Conservation (phyloP, 2,329 filamentous ascomycete species). For the Trichophyton simii region DNA sequence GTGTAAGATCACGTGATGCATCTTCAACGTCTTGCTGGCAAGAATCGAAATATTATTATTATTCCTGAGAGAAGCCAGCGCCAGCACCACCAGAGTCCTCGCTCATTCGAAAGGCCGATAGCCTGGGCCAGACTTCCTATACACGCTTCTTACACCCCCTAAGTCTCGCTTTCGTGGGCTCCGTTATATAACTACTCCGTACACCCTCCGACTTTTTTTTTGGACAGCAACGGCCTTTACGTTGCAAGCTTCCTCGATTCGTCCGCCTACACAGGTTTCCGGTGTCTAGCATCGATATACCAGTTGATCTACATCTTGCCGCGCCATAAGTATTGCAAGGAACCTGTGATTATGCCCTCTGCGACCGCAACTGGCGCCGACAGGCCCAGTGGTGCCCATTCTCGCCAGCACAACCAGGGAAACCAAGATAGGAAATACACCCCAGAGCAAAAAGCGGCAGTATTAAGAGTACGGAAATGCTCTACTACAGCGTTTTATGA, state of each 20-base stretch:
- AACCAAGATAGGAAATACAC: slow-evolving; percentile 56
- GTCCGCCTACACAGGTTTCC: too few species aligned
- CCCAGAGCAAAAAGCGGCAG: slow-evolving; percentile 78
- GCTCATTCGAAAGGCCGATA: neutral
- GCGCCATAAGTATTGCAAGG: neutral
- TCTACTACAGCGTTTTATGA: slow-evolving; percentile 85
- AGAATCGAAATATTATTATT: neutral
- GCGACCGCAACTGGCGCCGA: slow-evolving; percentile 37
- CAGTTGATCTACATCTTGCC: neutral
- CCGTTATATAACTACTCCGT: neutral
- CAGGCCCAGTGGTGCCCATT: slow-evolving; percentile 30
- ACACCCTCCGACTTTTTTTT: neutral
- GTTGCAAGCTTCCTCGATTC: neutral
- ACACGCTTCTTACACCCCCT: neutral
- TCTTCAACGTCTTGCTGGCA: neutral
- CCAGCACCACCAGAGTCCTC: neutral
- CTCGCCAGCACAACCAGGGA: slow-evolving; percentile 38
- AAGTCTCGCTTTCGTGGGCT: neutral
- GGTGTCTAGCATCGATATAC: neutral
- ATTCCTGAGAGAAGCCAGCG: neutral
- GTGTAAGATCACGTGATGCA: neutral
- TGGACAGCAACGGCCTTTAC: neutral
- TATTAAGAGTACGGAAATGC: slow-evolving; percentile 78
- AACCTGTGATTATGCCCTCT: slow-evolving; percentile 26
- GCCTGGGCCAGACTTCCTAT: neutral